Evolutionary conservation across 257 asterid species (phyloP).

Genomic region (Echium plantagineum): DNA sequence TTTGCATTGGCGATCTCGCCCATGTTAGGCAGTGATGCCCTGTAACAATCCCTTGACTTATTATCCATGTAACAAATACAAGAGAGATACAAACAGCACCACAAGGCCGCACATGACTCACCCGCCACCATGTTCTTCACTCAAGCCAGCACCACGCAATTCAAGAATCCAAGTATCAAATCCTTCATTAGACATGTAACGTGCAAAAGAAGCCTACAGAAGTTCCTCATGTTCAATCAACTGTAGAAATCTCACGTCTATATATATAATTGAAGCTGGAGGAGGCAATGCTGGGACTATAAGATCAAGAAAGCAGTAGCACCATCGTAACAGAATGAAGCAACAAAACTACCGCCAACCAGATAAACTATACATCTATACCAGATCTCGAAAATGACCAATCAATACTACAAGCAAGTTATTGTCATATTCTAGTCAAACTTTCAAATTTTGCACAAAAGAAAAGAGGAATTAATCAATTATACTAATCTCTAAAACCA

Average conservation of each 20-base stretch:
- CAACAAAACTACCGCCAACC: too few species aligned
- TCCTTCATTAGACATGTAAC: slow-evolving; percentile 20
- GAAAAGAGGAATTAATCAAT: too few species aligned
- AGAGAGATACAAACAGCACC: background rate
- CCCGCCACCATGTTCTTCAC: slow-evolving; percentile 1
- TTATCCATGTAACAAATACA: background rate
- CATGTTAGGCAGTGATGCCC: background rate
- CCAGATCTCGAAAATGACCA: too few species aligned
- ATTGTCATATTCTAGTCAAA: too few species aligned
- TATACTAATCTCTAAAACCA: too few species aligned
- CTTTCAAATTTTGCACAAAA: too few species aligned
- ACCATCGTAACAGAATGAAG: too few species aligned
- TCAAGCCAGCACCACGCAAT: slow-evolving; percentile 25
- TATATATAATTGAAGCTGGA: background rate
- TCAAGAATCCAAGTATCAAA: slow-evolving; percentile 28
- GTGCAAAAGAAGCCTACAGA: slow-evolving; percentile 22
- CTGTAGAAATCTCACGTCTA: too few species aligned
- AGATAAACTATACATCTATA: too few species aligned
- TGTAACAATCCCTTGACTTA: background rate
- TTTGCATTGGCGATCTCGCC: background rate
- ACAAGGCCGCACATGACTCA: slow-evolving; percentile 1
- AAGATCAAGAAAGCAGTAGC: background rate
- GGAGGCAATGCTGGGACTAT: too few species aligned
- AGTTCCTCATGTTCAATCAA: background rate
- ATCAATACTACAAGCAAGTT: too few species aligned